These are phyloP conservation scores for Penicillium maclennaniae DNA, from an alignment of 495 filamentous ascomycete genomes.

Conservation along the genomic window DNA sequence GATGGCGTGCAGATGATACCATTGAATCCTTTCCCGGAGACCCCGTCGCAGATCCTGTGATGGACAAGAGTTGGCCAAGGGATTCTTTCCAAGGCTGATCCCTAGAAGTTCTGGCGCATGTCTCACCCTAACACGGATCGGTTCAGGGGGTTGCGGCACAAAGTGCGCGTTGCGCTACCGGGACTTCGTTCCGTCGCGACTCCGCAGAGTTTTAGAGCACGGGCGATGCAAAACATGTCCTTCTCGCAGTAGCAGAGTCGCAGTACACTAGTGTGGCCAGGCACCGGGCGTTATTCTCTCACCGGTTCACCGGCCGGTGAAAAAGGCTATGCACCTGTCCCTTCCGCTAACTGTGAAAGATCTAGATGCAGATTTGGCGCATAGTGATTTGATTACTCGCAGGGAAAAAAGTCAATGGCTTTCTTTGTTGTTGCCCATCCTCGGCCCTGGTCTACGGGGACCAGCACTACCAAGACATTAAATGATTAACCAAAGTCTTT, in stretches of 20 bases:
- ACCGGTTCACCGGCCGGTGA: neutral
- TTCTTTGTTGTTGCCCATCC: too few relatives aligned
- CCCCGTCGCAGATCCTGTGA: neutral
- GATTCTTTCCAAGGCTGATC: neutral
- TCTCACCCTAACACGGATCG: conserved; percentile 15
- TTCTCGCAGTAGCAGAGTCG: conserved; percentile 23
- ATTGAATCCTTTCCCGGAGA: neutral
- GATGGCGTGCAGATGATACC: neutral
- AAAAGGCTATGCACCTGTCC: neutral
- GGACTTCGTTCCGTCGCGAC: conserved; percentile 12
- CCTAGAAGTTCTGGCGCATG: neutral
- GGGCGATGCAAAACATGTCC: conserved; percentile 21
- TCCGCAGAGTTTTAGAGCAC: conserved; percentile 5
- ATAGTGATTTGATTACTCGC: too few relatives aligned
- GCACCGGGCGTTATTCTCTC: conserved; percentile 8
- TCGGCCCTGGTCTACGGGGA: too few relatives aligned
- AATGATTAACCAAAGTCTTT: too few relatives aligned
- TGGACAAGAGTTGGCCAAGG: too few relatives aligned
- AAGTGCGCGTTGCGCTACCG: conserved; percentile 12
- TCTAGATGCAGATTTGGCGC: neutral
- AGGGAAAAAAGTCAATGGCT: too few relatives aligned
- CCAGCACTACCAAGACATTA: too few relatives aligned
- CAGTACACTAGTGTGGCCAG: conserved; percentile 17
- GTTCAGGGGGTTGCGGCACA: conserved; percentile 11
- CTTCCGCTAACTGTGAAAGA: neutral